Conservation (phyloP, 768 basidiomycete species). For the Kwoniella dendrophila region DNA sequence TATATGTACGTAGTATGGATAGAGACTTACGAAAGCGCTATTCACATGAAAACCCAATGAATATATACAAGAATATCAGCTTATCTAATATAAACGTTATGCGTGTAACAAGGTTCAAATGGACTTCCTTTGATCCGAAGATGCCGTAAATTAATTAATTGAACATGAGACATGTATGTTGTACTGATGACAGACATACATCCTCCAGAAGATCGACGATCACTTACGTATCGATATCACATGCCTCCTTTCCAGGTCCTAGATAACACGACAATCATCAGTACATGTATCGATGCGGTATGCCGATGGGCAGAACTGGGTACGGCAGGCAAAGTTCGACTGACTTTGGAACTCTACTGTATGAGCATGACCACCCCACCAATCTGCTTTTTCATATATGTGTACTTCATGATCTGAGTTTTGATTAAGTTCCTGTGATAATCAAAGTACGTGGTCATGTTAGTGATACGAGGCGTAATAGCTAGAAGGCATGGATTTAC, state of each 20-base stretch:
- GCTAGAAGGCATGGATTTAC: background rate
- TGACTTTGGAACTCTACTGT: constrained; percentile 18
- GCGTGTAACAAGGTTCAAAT: too few species aligned
- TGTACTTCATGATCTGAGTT: constrained; percentile 11
- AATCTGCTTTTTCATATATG: constrained; percentile 23
- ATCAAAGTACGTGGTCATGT: background rate
- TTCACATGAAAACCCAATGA: background rate
- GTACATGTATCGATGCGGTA: background rate
- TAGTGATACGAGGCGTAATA: background rate
- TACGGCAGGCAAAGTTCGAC: background rate
- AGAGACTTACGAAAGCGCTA: constrained; percentile 17
- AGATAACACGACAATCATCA: too few species aligned
- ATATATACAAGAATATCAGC: background rate
- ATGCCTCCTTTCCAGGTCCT: constrained; percentile 17
- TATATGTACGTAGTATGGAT: background rate
- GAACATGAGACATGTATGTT: too few species aligned
- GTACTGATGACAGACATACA: background rate
- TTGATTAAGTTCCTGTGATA: background rate
- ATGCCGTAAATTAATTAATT: constrained; percentile 1
- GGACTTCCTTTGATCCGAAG: too few species aligned
- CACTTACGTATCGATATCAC: constrained; percentile 22
- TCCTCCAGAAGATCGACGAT: background rate
- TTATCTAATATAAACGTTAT: too few species aligned
- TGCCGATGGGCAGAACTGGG: background rate
- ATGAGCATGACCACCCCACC: constrained; percentile 22